A percentile compares a stretch with the other conserved stretches of the same genome.
Evolutionary conservation across 1,284 basidiomycete species (phyloP).

Genomic region (Ganoderma boninense): DNA sequence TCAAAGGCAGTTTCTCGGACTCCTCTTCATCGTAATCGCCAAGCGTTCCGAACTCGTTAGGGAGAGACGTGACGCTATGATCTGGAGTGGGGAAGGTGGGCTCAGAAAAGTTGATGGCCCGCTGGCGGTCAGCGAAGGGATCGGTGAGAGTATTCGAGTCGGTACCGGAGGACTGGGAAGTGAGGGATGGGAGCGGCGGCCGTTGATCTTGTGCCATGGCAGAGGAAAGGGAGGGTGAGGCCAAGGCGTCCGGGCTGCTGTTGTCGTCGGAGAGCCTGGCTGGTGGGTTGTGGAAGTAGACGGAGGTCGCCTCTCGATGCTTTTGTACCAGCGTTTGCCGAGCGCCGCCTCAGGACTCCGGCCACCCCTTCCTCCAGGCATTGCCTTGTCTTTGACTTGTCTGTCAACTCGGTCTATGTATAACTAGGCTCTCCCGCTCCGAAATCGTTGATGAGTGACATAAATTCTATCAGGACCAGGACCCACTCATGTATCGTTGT

Average conservation of each 20-base stretch:
- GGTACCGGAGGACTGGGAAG: constrained; percentile 41
- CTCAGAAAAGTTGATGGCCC: constrained; percentile 68
- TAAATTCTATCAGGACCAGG: too few species aligned
- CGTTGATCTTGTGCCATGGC: constrained; percentile 58
- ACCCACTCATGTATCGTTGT: neutral
- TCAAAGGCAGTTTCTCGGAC: constrained; percentile 77
- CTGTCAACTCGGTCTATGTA: neutral
- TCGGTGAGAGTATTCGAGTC: constrained; percentile 50
- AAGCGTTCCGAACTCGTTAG: constrained; percentile 56
- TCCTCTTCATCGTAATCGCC: constrained; percentile 68
- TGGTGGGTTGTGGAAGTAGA: constrained; percentile 25
- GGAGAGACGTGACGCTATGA: constrained; percentile 64
- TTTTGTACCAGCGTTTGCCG: constrained; percentile 19
- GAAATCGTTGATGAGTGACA: neutral
- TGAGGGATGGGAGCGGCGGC: constrained; percentile 52
- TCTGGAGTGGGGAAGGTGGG: constrained; percentile 47
- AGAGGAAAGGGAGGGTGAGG: constrained; percentile 10
- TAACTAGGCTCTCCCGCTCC: neutral
- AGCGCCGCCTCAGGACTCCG: constrained; percentile 27
- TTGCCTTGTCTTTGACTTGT: neutral
- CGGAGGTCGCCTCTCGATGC: constrained; percentile 10
- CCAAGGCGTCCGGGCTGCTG: constrained; percentile 11
- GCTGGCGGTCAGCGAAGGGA: constrained; percentile 74
- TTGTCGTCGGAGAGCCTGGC: constrained; percentile 27
- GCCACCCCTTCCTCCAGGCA: constrained; percentile 22